Base-by-base conservation (phyloP, 2,329 filamentous ascomycete genomes). In the Nemania abortiva region DNA sequence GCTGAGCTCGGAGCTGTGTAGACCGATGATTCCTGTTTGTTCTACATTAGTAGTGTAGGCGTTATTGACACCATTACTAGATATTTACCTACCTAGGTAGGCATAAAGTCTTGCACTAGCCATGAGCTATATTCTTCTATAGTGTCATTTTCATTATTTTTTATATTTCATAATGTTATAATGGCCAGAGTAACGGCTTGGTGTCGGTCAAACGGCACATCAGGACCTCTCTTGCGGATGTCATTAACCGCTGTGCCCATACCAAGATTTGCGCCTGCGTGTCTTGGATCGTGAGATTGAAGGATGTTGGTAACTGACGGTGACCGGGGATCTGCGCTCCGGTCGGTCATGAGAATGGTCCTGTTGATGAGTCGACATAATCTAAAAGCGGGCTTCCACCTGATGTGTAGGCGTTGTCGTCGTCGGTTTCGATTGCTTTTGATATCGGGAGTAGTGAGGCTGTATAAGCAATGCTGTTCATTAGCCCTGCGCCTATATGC, bases 241-340 rank as follows among this genome's bases (percentile, higher is more conserved):
- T 61, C 47, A 10, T 56, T 65, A 65, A n/a, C 50, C 55, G 42
- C 50, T n/a, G 20, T 56, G 24, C 20, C 60, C 52, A 24, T 11
- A 31, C 39, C 27, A 45, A 49, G n/a, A 27, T 27, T 27, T 27
- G 24, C 24, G 27, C 29, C 53, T 57, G 4, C 42, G 49, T 1
- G 50, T 37, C 39, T 45, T 3, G 11, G 10, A 52, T 37, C 29
- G n/a, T 34, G 49, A 52, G 24, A 24, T 18, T 47, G 13, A 47
- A 6, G 1, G 15, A 47, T 47, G 15, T 47, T 47, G 42, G 15
- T 20, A 11, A 47, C 7, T 20, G 13, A 22, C 22, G 49, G 49
- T 52, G 13, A 29, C 13, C 49, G 24, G 49, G 24, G 10, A 52
- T 52, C 49, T 52, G 24, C 22, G 13, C 49, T 29, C 22, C 24